phyloP scores from a whole-genome alignment of 2,329 filamentous ascomycete species.

The Pestalotiopsis fici region DNA sequence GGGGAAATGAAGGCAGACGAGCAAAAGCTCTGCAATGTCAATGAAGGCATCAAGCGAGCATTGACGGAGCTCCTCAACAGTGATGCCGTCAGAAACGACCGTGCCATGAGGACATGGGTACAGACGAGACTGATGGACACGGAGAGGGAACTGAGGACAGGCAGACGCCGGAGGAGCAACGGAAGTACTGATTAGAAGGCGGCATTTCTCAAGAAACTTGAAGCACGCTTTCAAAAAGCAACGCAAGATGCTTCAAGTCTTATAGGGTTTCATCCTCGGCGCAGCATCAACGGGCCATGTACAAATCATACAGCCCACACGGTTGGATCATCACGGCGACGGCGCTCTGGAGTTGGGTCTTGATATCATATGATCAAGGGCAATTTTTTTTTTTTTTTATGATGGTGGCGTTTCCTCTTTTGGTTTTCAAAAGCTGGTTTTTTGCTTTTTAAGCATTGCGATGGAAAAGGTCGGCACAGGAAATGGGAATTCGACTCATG shows the following conservation, averaged over 20 bases:
- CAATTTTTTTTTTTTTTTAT: neutral
- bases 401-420: neutral
- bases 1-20: slow-evolving; percentile 53
- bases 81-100: slow-evolving; percentile 52
- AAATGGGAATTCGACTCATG: neutral
- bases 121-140: slow-evolving; percentile 62
- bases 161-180: slow-evolving; percentile 48
- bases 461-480: neutral
- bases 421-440: neutral
- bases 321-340: neutral
- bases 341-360: neutral
- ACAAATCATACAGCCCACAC: neutral
- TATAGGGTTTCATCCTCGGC: too few species aligned
- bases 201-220: neutral
- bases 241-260: neutral
- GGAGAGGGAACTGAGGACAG: slow-evolving; percentile 57
- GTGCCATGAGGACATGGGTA: slow-evolving; percentile 57
- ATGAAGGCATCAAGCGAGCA: slow-evolving; percentile 62
- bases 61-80: slow-evolving; percentile 64
- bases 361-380: neutral
- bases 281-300: neutral
- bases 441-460: neutral
- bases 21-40: slow-evolving; percentile 55
- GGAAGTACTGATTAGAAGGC: slow-evolving; percentile 22
- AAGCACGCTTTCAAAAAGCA: neutral